A percentile compares a stretch with the other conserved stretches of the same genome.
These are phyloP conservation scores for Xylona heveae DNA, from an alignment of 495 filamentous ascomycete species.

Conservation along the genomic window DNA sequence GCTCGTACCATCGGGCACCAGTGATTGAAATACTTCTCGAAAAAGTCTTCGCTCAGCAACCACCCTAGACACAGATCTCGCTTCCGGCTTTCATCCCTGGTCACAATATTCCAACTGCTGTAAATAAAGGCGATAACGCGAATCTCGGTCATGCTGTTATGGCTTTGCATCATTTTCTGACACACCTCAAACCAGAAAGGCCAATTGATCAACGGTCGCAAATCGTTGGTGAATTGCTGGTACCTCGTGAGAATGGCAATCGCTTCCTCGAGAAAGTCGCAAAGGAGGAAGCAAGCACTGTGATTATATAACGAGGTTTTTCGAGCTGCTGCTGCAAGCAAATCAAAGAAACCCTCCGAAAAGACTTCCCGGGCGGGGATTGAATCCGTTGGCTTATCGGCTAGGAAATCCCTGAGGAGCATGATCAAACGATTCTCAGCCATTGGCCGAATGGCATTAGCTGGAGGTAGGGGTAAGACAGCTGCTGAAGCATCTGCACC, in stretches of 20 bases:
- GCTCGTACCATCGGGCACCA: constrained; percentile 98
- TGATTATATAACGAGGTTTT: constrained; percentile 70
- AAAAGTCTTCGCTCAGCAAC: constrained; percentile 56
- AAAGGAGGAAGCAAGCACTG: constrained; percentile 74
- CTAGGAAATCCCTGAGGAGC: constrained; percentile 67
- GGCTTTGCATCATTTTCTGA: constrained; percentile 62
- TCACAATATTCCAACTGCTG: constrained; percentile 56
- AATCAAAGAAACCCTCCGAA: constrained; percentile 50
- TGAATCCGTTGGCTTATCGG: constrained; percentile 35
- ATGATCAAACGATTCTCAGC: constrained; percentile 80
- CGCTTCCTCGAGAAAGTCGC: constrained; percentile 78
- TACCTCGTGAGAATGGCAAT: constrained; percentile 38
- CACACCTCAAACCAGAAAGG: constrained; percentile 76
- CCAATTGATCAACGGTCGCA: constrained; percentile 42
- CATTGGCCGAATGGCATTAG: constrained; percentile 63
- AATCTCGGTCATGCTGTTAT: constrained; percentile 89
- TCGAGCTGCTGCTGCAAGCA: constrained; percentile 53
- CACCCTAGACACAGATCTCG: constrained; percentile 54
- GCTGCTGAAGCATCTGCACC: constrained; percentile 48
- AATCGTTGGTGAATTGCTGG: constrained; percentile 22
- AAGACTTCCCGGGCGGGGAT: constrained; percentile 28
- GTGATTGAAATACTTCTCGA: constrained; percentile 75
- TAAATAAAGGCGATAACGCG: constrained; percentile 75
- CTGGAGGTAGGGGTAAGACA: constrained; percentile 38
- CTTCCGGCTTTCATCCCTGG: constrained; percentile 44